phyloP scores from a whole-genome alignment of 2,329 filamentous ascomycete species.

The Fusarium sp. region DNA sequence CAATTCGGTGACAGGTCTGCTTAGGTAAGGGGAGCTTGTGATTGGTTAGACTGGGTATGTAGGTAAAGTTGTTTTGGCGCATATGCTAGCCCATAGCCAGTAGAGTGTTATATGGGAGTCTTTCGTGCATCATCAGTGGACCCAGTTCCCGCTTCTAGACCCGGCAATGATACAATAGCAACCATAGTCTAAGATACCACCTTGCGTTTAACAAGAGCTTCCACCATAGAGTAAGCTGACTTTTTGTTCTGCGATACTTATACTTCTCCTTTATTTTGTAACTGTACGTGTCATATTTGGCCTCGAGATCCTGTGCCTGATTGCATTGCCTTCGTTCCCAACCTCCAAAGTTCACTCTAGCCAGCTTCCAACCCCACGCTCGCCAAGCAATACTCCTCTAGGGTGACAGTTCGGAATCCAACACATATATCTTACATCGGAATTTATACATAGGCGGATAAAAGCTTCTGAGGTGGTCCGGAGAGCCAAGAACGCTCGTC shows the following conservation, averaged over 20 bases:
- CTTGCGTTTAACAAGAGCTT: slow-evolving; percentile 33
- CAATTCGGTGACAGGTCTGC: slow-evolving; percentile 37
- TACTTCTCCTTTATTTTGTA: not conserved
- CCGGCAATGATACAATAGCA: slow-evolving; percentile 9
- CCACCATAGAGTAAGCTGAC: slow-evolving; percentile 24
- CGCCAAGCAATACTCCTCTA: slow-evolving; percentile 19
- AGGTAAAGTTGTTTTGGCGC: not conserved
- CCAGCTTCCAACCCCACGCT: slow-evolving; percentile 19
- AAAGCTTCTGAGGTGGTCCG: not conserved
- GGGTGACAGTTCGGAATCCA: slow-evolving; percentile 2
- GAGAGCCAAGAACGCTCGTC: not conserved
- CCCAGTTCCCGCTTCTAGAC: slow-evolving; percentile 17
- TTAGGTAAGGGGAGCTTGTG: slow-evolving; percentile 43
- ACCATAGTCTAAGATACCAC: slow-evolving; percentile 37
- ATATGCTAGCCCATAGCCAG: slow-evolving; percentile 2
- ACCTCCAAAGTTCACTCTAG: slow-evolving; percentile 4
- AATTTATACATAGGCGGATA: not conserved
- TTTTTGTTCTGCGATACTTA: not conserved
- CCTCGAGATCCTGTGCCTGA: not conserved
- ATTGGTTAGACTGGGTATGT: slow-evolving; percentile 24
- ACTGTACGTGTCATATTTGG: not conserved
- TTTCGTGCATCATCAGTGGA: slow-evolving; percentile 35
- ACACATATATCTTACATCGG: slow-evolving; percentile 1
- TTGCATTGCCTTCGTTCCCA: not conserved
- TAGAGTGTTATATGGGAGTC: not conserved